phyloP scores from a whole-genome alignment of 805 yeast species.

The Candida koratica region DNA sequence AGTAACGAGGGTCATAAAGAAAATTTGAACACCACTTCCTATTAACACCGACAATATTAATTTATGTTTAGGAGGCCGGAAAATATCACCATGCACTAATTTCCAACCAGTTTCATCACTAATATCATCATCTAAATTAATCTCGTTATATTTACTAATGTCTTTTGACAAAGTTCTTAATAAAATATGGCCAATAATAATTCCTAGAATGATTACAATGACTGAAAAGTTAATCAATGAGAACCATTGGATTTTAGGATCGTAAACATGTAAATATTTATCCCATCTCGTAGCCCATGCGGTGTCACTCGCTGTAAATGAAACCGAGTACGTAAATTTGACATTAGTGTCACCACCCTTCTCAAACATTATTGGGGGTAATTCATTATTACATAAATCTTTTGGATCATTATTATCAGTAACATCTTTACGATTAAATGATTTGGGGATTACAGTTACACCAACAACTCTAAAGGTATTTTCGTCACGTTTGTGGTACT shows the following conservation, averaged over 20 bases:
- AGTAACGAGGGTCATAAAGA: slow-evolving; percentile 70
- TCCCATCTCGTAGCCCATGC: slow-evolving; percentile 99
- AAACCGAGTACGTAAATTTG: slow-evolving; percentile 80
- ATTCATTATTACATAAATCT: slow-evolving; percentile 28
- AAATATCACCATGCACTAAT: slow-evolving; percentile 90
- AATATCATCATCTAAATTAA: slow-evolving; percentile 80
- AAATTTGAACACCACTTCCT: slow-evolving; percentile 85
- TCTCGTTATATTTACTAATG: slow-evolving; percentile 82
- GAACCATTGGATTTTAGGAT: slow-evolving; percentile 94
- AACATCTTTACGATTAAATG: slow-evolving; percentile 39
- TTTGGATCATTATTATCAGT: slow-evolving; percentile 21
- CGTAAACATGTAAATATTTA: slow-evolving; percentile 85
- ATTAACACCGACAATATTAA: slow-evolving; percentile 73
- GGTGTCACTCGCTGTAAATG: slow-evolving; percentile 63
- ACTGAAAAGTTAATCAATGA: slow-evolving; percentile 83
- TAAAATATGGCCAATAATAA: slow-evolving; percentile 74
- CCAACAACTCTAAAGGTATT: slow-evolving; percentile 86
- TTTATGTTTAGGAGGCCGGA: slow-evolving; percentile 72
- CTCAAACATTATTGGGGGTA: slow-evolving; percentile 45
- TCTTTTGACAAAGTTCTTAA: slow-evolving; percentile 79
- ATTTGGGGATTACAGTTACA: slow-evolving; percentile 68
- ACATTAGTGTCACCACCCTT: slow-evolving; percentile 54
- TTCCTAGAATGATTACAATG: slow-evolving; percentile 71
- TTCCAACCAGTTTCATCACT: slow-evolving; percentile 98
- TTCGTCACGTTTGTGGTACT: slow-evolving; percentile 72